Conservation (phyloP, 768 basidiomycete species). For the Filobasidium floriforme region DNA sequence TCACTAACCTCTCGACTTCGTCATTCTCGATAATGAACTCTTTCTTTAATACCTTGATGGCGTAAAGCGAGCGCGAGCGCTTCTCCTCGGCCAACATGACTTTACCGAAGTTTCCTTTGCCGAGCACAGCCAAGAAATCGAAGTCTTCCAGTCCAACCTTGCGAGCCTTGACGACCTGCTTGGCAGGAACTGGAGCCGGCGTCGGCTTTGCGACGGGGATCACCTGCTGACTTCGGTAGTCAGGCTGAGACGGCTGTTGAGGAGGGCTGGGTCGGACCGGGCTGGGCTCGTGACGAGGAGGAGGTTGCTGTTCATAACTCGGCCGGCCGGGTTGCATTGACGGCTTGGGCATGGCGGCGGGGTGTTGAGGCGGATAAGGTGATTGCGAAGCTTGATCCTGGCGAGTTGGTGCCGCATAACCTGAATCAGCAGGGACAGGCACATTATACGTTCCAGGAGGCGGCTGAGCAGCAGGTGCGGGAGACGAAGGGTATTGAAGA, state of each 20-base stretch:
- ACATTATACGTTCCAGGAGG: conserved; percentile 32
- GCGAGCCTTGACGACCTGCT: conserved; percentile 49
- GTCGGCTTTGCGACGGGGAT: conserved; percentile 16
- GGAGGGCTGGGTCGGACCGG: conserved; percentile 14
- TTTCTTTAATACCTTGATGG: conserved; percentile 99
- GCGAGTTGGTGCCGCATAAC: conserved; percentile 20
- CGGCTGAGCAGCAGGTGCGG: conserved; percentile 28
- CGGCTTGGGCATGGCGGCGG: conserved; percentile 10
- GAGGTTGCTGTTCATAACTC: conserved; percentile 26
- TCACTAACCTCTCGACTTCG: conserved; percentile 86
- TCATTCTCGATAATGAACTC: conserved; percentile 99
- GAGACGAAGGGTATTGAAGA: conserved; percentile 26
- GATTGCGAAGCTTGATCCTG: conserved; percentile 8
- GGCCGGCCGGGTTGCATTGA: conserved; percentile 13
- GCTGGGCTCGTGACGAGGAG: conserved; percentile 27
- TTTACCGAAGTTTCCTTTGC: conserved; percentile 99
- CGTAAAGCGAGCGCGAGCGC: conserved; percentile 74
- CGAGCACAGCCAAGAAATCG: conserved; percentile 95
- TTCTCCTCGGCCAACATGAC: conserved; percentile 99
- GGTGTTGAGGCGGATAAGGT: conserved; percentile 26
- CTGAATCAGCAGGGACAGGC: conserved; percentile 28
- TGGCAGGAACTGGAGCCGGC: conserved; percentile 22
- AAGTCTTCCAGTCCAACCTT: conserved; percentile 97
- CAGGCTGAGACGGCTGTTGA: neutral
- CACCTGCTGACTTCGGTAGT: conserved; percentile 4